These are phyloP conservation scores for Fraxinus floribunda DNA, from an alignment of 305 asterid genomes.

Conservation along the genomic window DNA sequence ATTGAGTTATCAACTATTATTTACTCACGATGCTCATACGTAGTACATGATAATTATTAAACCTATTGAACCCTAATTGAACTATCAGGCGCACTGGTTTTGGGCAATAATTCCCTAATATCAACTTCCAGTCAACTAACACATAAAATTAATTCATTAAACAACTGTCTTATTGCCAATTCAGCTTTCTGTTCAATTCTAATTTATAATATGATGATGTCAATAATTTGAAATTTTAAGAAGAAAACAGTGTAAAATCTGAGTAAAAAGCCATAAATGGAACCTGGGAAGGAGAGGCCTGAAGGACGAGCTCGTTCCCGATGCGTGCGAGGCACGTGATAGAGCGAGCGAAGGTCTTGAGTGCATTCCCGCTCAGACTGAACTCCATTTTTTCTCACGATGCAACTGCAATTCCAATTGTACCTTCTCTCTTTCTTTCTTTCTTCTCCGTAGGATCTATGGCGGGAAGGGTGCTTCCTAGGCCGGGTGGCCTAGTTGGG, in stretches of 20 bases:
- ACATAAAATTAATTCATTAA: not conserved
- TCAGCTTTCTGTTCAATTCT: not conserved
- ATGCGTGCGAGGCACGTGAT: slow-evolving; percentile 88
- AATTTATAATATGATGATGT: not conserved
- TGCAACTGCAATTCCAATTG: not conserved
- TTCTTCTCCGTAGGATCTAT: not conserved
- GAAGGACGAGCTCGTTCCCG: slow-evolving; percentile 83
- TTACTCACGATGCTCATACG: not conserved
- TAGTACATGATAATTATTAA: not conserved
- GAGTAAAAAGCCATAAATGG: not conserved
- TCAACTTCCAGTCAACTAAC: not conserved
- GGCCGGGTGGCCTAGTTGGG: not conserved
- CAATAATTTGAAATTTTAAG: not conserved
- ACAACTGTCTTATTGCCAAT: not conserved
- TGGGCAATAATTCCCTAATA: not conserved
- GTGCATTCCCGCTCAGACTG: slow-evolving; percentile 69
- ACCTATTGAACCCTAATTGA: not conserved
- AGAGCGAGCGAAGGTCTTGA: slow-evolving; percentile 78
- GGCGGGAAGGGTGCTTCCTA: slow-evolving; percentile 6
- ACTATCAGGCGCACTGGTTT: not conserved
- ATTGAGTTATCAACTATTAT: not conserved
- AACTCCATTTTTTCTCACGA: slow-evolving; percentile 59
- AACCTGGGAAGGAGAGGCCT: slow-evolving; percentile 85
- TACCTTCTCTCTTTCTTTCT: too few species aligned
- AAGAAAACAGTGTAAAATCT: not conserved